Conservation (phyloP, 108 stramenopile species). For the Cyclotella kingstonii region DNA sequence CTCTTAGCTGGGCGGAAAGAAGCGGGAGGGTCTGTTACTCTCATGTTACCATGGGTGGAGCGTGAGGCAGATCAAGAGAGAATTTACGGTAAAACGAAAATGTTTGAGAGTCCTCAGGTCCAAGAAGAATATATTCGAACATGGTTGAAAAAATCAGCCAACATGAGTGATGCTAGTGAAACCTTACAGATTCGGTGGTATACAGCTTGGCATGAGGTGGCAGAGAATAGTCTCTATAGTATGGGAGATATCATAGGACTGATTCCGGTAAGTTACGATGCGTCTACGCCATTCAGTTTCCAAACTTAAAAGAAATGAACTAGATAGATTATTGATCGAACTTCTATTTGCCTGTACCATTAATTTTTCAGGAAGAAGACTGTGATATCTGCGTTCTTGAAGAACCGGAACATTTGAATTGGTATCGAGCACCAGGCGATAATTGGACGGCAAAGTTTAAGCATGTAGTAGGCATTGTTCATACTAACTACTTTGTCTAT, state of each 20-base stretch:
- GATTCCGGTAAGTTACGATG: conserved; percentile 55
- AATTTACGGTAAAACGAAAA: conserved; percentile 56
- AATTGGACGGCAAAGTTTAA: conserved; percentile 89
- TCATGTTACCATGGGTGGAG: conserved; percentile 90
- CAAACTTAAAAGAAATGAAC: too few relatives aligned
- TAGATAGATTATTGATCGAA: too few relatives aligned
- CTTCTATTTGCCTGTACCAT: too few relatives aligned
- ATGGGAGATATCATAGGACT: conserved; percentile 72
- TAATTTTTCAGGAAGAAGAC: conserved; percentile 39
- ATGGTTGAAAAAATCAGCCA: conserved; percentile 56
- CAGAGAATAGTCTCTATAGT: conserved; percentile 50
- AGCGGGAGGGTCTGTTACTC: conserved; percentile 65
- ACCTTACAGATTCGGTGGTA: conserved; percentile 50
- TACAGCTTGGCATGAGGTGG: conserved; percentile 48
- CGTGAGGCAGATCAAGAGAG: conserved; percentile 51
- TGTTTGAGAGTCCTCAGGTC: conserved; percentile 59
- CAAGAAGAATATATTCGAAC: conserved; percentile 72
- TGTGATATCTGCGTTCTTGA: conserved; percentile 90
- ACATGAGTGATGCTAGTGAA: conserved; percentile 37
- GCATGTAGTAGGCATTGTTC: conserved; percentile 90
- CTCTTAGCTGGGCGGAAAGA: conserved; percentile 58
- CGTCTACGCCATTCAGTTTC: too few relatives aligned
- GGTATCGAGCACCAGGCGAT: conserved; percentile 65
- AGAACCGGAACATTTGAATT: conserved; percentile 94
- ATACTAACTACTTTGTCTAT: conserved; percentile 91